Percentiles rank a stretch among this genome's conserved stretches.
Evolutionary conservation across 192 early-diverging fungal genomes (phyloP).

Genomic region (Gryganskiella cystojenkinii): DNA sequence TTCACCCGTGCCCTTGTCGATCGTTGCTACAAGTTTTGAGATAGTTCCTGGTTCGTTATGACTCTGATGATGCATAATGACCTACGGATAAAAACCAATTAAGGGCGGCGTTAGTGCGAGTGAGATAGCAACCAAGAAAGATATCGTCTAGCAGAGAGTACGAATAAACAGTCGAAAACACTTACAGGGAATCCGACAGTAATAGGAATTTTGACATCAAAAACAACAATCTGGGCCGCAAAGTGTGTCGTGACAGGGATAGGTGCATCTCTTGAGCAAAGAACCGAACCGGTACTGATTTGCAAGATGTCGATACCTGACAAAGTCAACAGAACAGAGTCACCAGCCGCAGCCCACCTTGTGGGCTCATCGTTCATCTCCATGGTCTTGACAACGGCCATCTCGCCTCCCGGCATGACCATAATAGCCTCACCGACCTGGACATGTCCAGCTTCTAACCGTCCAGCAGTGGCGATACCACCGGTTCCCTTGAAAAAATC

Average conservation of each 20-base stretch:
- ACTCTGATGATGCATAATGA: conserved; percentile 89
- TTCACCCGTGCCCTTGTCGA: conserved; percentile 88
- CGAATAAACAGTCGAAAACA: conserved; percentile 16
- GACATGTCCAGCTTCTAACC: conserved; percentile 88
- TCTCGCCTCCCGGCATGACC: conserved; percentile 84
- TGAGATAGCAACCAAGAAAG: background rate
- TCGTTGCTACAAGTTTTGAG: conserved; percentile 75
- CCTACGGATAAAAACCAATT: conserved; percentile 54
- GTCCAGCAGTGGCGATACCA: conserved; percentile 84
- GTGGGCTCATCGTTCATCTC: conserved; percentile 75
- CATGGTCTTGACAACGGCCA: conserved; percentile 81
- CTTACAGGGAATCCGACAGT: conserved; percentile 90
- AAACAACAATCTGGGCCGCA: conserved; percentile 89
- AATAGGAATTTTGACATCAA: conserved; percentile 92
- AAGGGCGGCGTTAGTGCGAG: background rate
- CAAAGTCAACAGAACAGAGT: conserved; percentile 84
- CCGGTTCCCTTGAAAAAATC: conserved; percentile 95
- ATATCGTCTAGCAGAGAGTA: too few relatives aligned
- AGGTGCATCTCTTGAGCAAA: conserved; percentile 76
- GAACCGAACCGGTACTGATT: conserved; percentile 83
- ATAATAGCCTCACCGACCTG: conserved; percentile 88
- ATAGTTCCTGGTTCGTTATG: conserved; percentile 83
- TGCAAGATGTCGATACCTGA: conserved; percentile 77
- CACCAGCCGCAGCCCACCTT: conserved; percentile 96
- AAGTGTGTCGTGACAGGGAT: conserved; percentile 85